Evolutionary conservation across 2,329 filamentous ascomycete genomes (phyloP).

Genomic region (Fusarium sp.): DNA sequence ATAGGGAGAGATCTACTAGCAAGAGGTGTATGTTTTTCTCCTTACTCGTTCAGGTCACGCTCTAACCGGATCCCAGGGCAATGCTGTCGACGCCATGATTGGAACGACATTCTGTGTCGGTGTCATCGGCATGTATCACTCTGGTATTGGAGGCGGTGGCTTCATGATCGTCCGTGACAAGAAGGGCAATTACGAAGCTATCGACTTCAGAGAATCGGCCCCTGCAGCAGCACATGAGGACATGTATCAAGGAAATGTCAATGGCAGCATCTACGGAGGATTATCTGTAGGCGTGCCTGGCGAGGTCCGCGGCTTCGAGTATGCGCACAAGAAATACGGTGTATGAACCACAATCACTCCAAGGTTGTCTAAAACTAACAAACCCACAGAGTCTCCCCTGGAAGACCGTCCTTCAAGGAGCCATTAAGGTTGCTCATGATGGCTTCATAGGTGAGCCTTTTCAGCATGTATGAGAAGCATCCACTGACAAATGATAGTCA

Average conservation of each 20-base stretch:
- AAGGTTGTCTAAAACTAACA: conserved; percentile 5
- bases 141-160: conserved; percentile 88
- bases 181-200: conserved; percentile 82
- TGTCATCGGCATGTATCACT: conserved; percentile 81
- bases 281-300: conserved; percentile 79
- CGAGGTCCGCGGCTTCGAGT: conserved; percentile 82
- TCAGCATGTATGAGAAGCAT: background rate
- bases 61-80: conserved; percentile 62
- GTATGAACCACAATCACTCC: conserved; percentile 50
- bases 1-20: conserved; percentile 74
- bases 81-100: conserved; percentile 81
- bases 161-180: conserved; percentile 84
- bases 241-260: conserved; percentile 82
- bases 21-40: conserved; percentile 59
- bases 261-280: conserved; percentile 77
- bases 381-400: conserved; percentile 68
- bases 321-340: conserved; percentile 80
- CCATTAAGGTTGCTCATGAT: conserved; percentile 77
- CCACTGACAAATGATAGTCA: conserved; percentile 61
- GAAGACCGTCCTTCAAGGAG: conserved; percentile 78
- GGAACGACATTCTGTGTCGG: conserved; percentile 82
- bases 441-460: conserved; percentile 70
- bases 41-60: rapidly evolving
- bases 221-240: conserved; percentile 83
- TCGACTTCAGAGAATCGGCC: conserved; percentile 92